A percentile compares a stretch with the other conserved stretches of the same genome.
These are phyloP conservation scores for Vitis hybrid DNA, from an alignment of 177 flowering plant species.

Conservation along the genomic window DNA sequence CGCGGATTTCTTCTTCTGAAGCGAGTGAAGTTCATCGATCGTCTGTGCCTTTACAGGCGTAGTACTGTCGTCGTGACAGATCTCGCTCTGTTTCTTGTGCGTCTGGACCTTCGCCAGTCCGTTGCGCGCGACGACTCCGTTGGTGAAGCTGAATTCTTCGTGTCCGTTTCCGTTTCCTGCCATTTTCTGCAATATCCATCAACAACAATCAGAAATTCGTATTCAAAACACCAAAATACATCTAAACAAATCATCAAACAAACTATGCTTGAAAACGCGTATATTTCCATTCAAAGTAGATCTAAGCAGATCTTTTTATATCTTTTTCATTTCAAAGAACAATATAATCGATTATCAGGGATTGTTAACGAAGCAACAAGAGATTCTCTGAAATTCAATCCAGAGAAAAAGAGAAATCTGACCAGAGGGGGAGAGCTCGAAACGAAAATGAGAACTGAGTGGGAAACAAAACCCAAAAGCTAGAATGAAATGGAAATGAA, in stretches of 20 bases:
- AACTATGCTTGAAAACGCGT: too few relatives aligned
- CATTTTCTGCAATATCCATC: conserved; percentile 14
- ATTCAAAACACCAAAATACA: background rate
- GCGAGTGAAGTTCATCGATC: conserved; percentile 88
- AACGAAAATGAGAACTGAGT: background rate
- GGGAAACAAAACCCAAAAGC: background rate
- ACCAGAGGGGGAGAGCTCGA: conserved; percentile 10
- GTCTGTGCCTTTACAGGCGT: conserved; percentile 83
- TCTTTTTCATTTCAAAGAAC: too few relatives aligned
- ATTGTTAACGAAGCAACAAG: background rate
- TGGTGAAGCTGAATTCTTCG: conserved; percentile 29
- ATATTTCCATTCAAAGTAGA: too few relatives aligned
- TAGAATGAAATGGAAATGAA: conserved; percentile 9
- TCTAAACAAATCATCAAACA: too few relatives aligned
- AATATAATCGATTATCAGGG: background rate
- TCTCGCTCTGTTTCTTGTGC: conserved; percentile 34
- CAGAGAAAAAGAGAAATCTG: conserved; percentile 5
- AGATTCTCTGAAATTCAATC: background rate
- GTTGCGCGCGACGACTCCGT: conserved; percentile 26
- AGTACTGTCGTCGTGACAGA: conserved; percentile 77
- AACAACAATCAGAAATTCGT: background rate
- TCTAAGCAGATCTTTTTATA: too few relatives aligned
- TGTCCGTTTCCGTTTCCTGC: conserved; percentile 34
- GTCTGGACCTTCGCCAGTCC: conserved; percentile 55
- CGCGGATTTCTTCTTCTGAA: conserved; percentile 86